These are phyloP conservation scores for Diutina mesorugosa DNA, from an alignment of 1,139 yeast species.

Conservation along the genomic window DNA sequence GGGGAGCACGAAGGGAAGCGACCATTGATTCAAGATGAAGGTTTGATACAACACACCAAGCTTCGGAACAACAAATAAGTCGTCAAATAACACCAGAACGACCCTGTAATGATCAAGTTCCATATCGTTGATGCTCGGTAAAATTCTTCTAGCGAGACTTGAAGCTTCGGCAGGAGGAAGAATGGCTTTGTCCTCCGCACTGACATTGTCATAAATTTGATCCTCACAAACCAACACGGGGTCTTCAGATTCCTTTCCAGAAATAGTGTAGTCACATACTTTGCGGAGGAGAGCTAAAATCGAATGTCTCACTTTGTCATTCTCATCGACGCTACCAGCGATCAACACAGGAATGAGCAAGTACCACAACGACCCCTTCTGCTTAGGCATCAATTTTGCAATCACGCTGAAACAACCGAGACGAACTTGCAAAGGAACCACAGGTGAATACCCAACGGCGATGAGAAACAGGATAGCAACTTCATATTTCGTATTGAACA, in stretches of 20 bases:
- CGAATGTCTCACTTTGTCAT: conserved; percentile 16
- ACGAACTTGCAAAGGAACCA: conserved; percentile 26
- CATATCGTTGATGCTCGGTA: conserved; percentile 17
- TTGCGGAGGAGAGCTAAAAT: conserved; percentile 13
- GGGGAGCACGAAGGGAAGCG: conserved; percentile 19
- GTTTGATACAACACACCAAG: conserved; percentile 25
- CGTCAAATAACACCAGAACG: neutral
- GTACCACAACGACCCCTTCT: conserved; percentile 11
- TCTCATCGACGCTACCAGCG: conserved; percentile 21
- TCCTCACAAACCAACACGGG: conserved; percentile 22
- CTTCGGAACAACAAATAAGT: conserved; percentile 12
- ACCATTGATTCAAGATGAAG: conserved; percentile 32
- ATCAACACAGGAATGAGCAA: conserved; percentile 24
- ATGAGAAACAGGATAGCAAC: conserved; percentile 40
- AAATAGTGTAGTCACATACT: conserved; percentile 7
- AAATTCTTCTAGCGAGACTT: conserved; percentile 24
- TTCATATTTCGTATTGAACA: conserved; percentile 11
- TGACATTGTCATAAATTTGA: conserved; percentile 26
- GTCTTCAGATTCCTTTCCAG: conserved; percentile 11
- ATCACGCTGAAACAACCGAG: neutral
- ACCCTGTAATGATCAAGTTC: conserved; percentile 11
- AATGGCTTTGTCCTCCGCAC: conserved; percentile 33
- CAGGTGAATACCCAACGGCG: conserved; percentile 43
- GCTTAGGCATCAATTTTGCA: conserved; percentile 9
- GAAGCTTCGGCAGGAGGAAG: conserved; percentile 56